Percentiles rank a stretch among this genome's conserved stretches.
phyloP scores from a whole-genome alignment of 176 grass and related monocot genomes.

The Bothriochloa decipiens region DNA sequence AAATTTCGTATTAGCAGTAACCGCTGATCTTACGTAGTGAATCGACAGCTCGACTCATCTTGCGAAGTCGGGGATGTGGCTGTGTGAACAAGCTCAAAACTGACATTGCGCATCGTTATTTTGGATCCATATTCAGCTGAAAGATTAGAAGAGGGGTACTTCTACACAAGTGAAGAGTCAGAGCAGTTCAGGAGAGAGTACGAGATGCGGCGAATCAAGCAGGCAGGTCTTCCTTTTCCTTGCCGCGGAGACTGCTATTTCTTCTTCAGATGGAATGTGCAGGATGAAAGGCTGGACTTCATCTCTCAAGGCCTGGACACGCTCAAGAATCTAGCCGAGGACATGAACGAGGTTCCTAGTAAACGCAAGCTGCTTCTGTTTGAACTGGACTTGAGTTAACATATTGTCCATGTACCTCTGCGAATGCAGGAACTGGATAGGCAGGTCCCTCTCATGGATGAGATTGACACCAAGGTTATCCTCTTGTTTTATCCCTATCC shows the following conservation, averaged over 20 bases:
- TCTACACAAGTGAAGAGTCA: conserved; percentile 73
- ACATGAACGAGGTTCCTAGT: conserved; percentile 78
- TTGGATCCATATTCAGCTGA: neutral
- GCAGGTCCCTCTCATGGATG: conserved; percentile 82
- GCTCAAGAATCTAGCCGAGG: conserved; percentile 79
- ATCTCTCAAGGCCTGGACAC: conserved; percentile 91
- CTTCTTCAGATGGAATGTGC: conserved; percentile 5
- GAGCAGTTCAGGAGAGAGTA: conserved; percentile 74
- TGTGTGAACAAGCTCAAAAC: neutral
- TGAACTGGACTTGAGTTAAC: neutral
- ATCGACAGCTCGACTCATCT: no score
- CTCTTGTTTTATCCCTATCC: neutral
- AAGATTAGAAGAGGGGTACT: conserved; percentile 62
- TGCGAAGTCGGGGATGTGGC: neutral
- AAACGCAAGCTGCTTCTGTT: neutral
- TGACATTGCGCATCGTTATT: neutral
- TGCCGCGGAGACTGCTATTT: no score
- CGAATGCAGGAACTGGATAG: conserved; percentile 78
- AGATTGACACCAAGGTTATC: conserved; percentile 83
- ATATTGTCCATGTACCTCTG: conserved; percentile 22
- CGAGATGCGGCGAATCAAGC: conserved; percentile 81
- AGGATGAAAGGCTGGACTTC: conserved; percentile 80
- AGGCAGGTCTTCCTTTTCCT: conserved; percentile 45
- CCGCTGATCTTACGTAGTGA: no score
- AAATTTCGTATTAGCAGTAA: no score